phyloP scores from a whole-genome alignment of 768 basidiomycete genomes.

The Pleurotus ostreatus region DNA sequence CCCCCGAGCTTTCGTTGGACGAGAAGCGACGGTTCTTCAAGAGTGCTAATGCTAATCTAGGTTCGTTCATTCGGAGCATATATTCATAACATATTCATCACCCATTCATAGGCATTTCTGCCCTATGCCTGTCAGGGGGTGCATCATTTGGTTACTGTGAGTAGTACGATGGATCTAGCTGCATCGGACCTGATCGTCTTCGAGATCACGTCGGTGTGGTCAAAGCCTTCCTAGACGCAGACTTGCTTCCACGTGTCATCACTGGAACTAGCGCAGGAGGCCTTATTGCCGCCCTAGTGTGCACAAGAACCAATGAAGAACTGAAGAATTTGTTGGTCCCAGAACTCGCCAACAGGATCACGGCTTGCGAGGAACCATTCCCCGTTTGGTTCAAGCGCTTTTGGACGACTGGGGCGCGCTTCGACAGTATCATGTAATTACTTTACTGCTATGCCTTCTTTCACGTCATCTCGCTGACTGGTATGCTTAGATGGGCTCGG shows the following conservation, averaged over 20 bases:
- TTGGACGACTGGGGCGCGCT: conserved; percentile 88
- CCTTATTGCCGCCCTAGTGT: conserved; percentile 69
- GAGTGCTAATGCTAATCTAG: conserved; percentile 83
- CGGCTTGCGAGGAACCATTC: conserved; percentile 77
- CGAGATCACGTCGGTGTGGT: conserved; percentile 88
- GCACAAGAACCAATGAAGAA: conserved; percentile 88
- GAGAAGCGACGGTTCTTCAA: conserved; percentile 94
- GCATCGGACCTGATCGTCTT: no score
- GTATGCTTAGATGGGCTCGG: conserved; percentile 65
- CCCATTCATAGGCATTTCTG: conserved; percentile 53
- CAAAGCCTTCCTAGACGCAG: conserved; percentile 85
- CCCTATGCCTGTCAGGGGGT: conserved; percentile 94
- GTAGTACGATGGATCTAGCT: conserved; percentile 15
- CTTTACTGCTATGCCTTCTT: conserved; percentile 3
- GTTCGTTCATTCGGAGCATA: conserved; percentile 24
- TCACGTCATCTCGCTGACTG: conserved; percentile 4
- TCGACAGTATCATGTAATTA: conserved; percentile 67
- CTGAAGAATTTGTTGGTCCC: conserved; percentile 75
- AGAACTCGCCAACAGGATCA: conserved; percentile 77
- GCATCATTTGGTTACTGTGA: conserved; percentile 92
- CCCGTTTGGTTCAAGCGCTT: conserved; percentile 68
- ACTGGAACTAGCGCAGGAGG: conserved; percentile 95
- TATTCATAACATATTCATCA: background rate
- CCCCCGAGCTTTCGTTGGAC: conserved; percentile 69
- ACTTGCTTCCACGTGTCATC: conserved; percentile 85